These are phyloP conservation scores for Trichoderma pleuroti DNA, from an alignment of 2,329 filamentous ascomycete species.

Conservation along the genomic window DNA sequence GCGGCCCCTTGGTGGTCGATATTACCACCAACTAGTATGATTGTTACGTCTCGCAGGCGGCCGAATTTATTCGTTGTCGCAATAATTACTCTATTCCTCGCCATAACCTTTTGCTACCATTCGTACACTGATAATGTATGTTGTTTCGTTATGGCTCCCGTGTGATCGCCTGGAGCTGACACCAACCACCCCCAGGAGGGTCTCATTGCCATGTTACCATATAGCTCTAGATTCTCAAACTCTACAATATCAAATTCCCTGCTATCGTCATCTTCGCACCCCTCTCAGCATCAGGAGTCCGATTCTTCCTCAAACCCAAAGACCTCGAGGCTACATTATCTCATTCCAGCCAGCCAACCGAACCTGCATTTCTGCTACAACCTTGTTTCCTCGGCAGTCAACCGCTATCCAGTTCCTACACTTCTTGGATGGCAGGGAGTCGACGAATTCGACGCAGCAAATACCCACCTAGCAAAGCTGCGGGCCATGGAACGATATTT, in stretches of 20 bases:
- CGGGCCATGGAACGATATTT: slow-evolving; percentile 37
- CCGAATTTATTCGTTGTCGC: slow-evolving; percentile 16
- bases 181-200: neutral
- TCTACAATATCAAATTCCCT: neutral
- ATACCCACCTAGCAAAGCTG: slow-evolving; percentile 40
- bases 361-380: slow-evolving; percentile 39
- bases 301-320: neutral
- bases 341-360: slow-evolving; percentile 37
- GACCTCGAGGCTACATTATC: slow-evolving; percentile 36
- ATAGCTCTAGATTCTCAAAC: neutral
- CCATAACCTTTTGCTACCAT: slow-evolving; percentile 11
- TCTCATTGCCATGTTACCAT: slow-evolving; percentile 1
- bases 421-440: slow-evolving; percentile 39
- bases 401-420: slow-evolving; percentile 37
- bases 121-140: slow-evolving; percentile 21
- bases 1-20: neutral
- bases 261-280: neutral
- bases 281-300: neutral
- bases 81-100: slow-evolving; percentile 5
- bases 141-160: neutral
- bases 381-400: slow-evolving; percentile 37
- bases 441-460: slow-evolving; percentile 34
- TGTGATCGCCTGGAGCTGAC: neutral
- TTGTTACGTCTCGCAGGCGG: slow-evolving; percentile 8
- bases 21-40: neutral